A percentile compares a stretch with the other conserved stretches of the same genome.
Conservation (phyloP, 2,329 filamentous ascomycete species). For the Podosphaera fusca region DNA sequence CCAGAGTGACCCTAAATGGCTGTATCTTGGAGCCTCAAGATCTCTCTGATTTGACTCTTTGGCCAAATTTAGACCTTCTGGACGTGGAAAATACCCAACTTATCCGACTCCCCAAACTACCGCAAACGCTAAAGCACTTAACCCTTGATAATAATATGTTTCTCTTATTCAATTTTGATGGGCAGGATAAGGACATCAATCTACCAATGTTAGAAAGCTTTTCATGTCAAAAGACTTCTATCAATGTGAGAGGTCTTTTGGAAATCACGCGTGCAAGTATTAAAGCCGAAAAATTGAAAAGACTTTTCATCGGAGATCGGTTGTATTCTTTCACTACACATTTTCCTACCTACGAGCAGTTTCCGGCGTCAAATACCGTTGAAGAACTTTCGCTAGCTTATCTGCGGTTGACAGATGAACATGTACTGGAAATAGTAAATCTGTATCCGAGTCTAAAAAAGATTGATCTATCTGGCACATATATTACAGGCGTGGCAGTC, state of each 20-base stretch:
- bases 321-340: background rate
- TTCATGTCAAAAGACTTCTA: conserved; percentile 6
- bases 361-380: conserved; percentile 9
- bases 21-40: conserved; percentile 4
- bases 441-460: conserved; percentile 11
- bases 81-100: conserved; percentile 8
- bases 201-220: conserved; percentile 13
- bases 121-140: conserved; percentile 12
- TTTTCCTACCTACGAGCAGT: conserved; percentile 3
- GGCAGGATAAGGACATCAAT: conserved; percentile 1
- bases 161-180: background rate
- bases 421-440: conserved; percentile 6
- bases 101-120: conserved; percentile 7
- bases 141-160: conserved; percentile 6
- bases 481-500: conserved; percentile 16
- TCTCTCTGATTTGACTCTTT: conserved; percentile 4
- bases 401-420: conserved; percentile 6
- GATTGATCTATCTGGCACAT: conserved; percentile 11
- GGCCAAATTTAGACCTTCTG: conserved; percentile 9
- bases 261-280: conserved; percentile 6
- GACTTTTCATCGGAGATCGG: conserved; percentile 9
- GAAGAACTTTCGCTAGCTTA: conserved; percentile 8
- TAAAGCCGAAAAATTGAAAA: conserved; percentile 9
- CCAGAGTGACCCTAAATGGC: conserved; percentile 5
- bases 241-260: conserved; percentile 4